Evolutionary conservation across 2,329 filamentous ascomycete genomes (phyloP), one percentile per base, ranked within the genome.

Genomic region (Cladosporium sphaerospermum): DNA sequence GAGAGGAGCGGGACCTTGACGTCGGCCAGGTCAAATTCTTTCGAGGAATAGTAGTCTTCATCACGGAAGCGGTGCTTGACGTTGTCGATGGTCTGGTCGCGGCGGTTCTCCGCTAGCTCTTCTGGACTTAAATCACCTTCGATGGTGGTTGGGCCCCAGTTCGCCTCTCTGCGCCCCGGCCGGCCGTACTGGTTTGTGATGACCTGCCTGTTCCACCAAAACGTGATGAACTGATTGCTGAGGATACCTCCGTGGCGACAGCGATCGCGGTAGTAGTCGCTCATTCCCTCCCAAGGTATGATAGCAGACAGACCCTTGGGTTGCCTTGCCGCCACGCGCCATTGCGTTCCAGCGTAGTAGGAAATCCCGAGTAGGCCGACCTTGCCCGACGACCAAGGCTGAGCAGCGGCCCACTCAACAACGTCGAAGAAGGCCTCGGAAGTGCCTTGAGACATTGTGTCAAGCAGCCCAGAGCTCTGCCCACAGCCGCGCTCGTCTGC

Each of bases 191-290:
- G 85, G 61, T 87, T 88, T 0, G 74, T 73, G 7, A 85, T 70
- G 6, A 86, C 81, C 62, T 86, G 83, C 0, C 81, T 74, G 61
- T 85, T 76, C 82, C 82, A 86, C 83, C 83, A 86, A 60, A 84
- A 80, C 62, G 69, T 45, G 59, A 85, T 84, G 56, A 69, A 69
- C n/a, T 57, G 52, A 52, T 69, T 65, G 40, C 62, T 65, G 18
- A 69, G 44, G 34, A 69, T 68, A 2, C 73, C 73, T 11, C 75
- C 74, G 3, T 74, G 68, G 18, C 65, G 67, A 53, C 75, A 73
- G 28, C 73, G 68, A 56, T 78, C 74, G 2, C 74, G 69, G 55
- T 73, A 77, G 4, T 76, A 58, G 55, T 77, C 75, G 0, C 67
- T 68, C 41, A 64, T 69, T 8, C 71, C 74, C 57, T 78, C 75